Base-by-base conservation (phyloP, 1,284 basidiomycete genomes). In the Entoloma clypeatum region DNA sequence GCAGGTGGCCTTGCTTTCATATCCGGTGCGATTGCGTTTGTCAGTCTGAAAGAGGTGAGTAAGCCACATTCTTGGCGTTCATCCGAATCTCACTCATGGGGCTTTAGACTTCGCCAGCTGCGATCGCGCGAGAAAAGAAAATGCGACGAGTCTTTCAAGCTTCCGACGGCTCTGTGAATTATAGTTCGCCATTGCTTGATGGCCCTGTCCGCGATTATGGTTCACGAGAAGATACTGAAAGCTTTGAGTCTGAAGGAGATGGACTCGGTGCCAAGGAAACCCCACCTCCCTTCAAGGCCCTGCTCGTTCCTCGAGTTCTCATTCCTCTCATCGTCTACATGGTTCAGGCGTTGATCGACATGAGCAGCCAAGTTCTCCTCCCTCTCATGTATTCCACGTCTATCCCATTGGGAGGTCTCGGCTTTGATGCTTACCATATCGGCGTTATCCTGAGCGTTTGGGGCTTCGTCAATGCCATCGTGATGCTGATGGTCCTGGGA, bases 301-400 rank as follows among this genome's bases (percentile, higher is more conserved):
- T 70, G 3, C 49, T 69, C 16, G 54, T 55, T 11, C 56, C 51
- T 3, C 59, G 50, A 13, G 54, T 69, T n/a, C 33, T 58, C 2
- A 52, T 61, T n/a, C 50, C 67, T 5, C 50, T 68, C 11, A 5
- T 51, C 9, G 62, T 58, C 46, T 63, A 64, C 44, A 52, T 50
- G 5, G 51, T 63, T 29, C 47, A 68, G 2, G 51, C 59, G 7
- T 64, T 71, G 30, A 43, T 61, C n/a, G 63, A 68, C 28, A 68
- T 68, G 48, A 50, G 57, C 5, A 53, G 58, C 39, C 47, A 51
- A 14, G 59, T 58, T 11, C 57, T 71, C 18, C 45, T 61, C 5
- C 64, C 67, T 7, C 55, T 69, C 24, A 56, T 67, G 44, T 63
- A 63, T 39, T 61, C 60, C 2, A 63, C 61, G 1, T 59, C 64